Percentiles rank a stretch among this genome's conserved stretches.
These are phyloP conservation scores for Penicillium bialowiezense DNA, from an alignment of 495 filamentous ascomycete species.

Conservation along the genomic window DNA sequence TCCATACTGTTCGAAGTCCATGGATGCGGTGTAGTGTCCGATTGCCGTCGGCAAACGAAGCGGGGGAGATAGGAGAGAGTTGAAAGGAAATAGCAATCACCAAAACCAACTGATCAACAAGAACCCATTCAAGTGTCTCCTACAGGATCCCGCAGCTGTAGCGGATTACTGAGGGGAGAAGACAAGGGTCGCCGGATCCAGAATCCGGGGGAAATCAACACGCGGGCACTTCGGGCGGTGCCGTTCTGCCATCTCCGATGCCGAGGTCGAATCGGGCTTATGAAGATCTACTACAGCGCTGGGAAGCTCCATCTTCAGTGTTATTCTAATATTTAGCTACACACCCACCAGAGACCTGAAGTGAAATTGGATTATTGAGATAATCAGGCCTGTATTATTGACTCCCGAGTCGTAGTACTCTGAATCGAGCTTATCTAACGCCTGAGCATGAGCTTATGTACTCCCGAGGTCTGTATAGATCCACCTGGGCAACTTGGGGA, in stretches of 20 bases:
- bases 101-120: not conserved
- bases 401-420: no score
- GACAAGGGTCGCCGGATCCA: slow-evolving; percentile 17
- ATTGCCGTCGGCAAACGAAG: slow-evolving; percentile 26
- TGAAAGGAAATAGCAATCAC: slow-evolving; percentile 1
- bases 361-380: no score
- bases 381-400: no score
- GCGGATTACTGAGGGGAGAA: slow-evolving; percentile 11
- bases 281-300: not conserved
- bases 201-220: slow-evolving; percentile 32
- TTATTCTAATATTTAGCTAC: no score
- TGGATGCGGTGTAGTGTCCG: slow-evolving; percentile 21
- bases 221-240: slow-evolving; percentile 23
- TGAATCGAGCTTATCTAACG: no score
- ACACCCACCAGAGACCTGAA: no score
- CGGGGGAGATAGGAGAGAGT: not conserved
- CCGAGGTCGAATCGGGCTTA: slow-evolving; percentile 30
- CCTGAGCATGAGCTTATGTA: no score
- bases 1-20: slow-evolving; percentile 38
- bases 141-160: slow-evolving; percentile 3
- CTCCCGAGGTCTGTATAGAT: no score
- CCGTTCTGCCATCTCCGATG: slow-evolving; percentile 35
- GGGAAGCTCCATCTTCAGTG: no score
- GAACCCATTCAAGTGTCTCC: not conserved
- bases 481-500: no score